Percentiles rank a stretch among this genome's conserved stretches.
phyloP scores from a whole-genome alignment of 2,329 filamentous ascomycete genomes.

The Didymella keratinophila region DNA sequence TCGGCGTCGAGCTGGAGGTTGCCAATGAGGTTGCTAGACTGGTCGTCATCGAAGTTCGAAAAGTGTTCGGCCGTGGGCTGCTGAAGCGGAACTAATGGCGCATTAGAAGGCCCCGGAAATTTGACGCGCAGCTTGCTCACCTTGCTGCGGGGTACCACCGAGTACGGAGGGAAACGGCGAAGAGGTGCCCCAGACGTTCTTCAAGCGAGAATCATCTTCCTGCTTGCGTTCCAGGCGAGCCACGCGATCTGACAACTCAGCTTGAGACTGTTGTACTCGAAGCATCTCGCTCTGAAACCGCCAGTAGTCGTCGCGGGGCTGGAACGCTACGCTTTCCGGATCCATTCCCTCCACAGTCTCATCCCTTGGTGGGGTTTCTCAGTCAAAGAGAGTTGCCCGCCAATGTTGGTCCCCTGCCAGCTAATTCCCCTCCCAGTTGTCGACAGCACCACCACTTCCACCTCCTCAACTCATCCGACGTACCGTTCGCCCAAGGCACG shows the following conservation, averaged over 20 bases:
- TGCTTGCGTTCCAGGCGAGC: slow-evolving; percentile 67
- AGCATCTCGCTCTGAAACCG: slow-evolving; percentile 69
- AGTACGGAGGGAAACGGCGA: slow-evolving; percentile 90
- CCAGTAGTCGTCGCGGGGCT: slow-evolving; percentile 71
- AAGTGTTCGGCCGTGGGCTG: slow-evolving; percentile 85
- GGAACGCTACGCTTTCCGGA: slow-evolving; percentile 68
- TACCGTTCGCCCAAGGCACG: neutral
- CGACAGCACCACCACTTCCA: slow-evolving; percentile 22
- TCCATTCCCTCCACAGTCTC: slow-evolving; percentile 60
- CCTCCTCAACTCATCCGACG: slow-evolving; percentile 15
- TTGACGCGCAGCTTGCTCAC: slow-evolving; percentile 60
- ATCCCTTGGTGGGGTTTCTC: slow-evolving; percentile 41
- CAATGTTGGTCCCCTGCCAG: slow-evolving; percentile 22
- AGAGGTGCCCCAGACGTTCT: slow-evolving; percentile 84
- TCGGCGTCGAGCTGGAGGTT: slow-evolving; percentile 86
- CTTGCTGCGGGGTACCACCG: slow-evolving; percentile 84
- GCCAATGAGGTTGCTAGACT: slow-evolving; percentile 79
- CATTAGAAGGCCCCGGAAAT: slow-evolving; percentile 23
- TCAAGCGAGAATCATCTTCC: slow-evolving; percentile 70
- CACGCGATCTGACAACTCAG: slow-evolving; percentile 68
- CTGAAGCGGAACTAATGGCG: slow-evolving; percentile 72
- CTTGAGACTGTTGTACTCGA: slow-evolving; percentile 66
- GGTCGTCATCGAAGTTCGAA: slow-evolving; percentile 88
- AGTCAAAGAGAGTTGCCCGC: slow-evolving; percentile 32
- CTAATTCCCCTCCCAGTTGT: slow-evolving; percentile 20